Percentiles rank a stretch among this genome's conserved stretches.
phyloP scores from a whole-genome alignment of 2,329 filamentous ascomycete species.

The Xylariomycetidae sp. region DNA sequence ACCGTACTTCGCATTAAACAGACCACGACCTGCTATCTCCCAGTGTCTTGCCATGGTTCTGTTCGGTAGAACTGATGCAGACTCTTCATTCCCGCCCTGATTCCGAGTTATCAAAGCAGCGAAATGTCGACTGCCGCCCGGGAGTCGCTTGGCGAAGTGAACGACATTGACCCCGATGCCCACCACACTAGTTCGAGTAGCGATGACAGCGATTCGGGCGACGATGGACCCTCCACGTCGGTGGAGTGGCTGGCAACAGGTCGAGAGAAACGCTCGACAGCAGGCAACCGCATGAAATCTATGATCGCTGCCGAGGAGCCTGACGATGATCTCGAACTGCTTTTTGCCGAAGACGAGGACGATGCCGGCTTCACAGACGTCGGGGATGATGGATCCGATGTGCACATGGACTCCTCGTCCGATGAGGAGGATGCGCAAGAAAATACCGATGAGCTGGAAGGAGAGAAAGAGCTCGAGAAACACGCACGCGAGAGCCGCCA shows the following conservation, averaged over 20 bases:
- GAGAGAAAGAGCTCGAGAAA: constrained; percentile 79
- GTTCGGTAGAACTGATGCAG: too few relatives aligned
- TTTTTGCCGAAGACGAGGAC: constrained; percentile 69
- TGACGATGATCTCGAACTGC: constrained; percentile 61
- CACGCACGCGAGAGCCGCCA: constrained; percentile 63
- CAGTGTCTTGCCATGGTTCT: too few relatives aligned
- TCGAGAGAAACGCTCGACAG: constrained; percentile 70
- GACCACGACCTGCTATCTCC: too few relatives aligned
- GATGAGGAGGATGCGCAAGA: constrained; percentile 75
- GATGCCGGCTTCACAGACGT: constrained; percentile 65
- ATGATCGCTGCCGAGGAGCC: constrained; percentile 71
- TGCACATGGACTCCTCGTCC: constrained; percentile 79
- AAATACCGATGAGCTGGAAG: constrained; percentile 66
- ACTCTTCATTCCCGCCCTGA: too few relatives aligned
- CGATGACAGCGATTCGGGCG: constrained; percentile 29
- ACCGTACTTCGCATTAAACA: too few relatives aligned
- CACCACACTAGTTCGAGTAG: constrained; percentile 30
- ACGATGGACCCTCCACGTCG: constrained; percentile 23
- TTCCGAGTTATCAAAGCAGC: too few relatives aligned
- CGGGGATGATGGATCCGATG: constrained; percentile 63
- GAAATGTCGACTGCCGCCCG: too few relatives aligned
- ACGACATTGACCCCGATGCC: too few relatives aligned
- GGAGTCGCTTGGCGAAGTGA: too few relatives aligned
- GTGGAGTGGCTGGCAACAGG: constrained; percentile 68
- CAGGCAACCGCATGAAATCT: constrained; percentile 76